Conservation (phyloP, 2,329 filamentous ascomycete species). For the Hypoxylon sp. region DNA sequence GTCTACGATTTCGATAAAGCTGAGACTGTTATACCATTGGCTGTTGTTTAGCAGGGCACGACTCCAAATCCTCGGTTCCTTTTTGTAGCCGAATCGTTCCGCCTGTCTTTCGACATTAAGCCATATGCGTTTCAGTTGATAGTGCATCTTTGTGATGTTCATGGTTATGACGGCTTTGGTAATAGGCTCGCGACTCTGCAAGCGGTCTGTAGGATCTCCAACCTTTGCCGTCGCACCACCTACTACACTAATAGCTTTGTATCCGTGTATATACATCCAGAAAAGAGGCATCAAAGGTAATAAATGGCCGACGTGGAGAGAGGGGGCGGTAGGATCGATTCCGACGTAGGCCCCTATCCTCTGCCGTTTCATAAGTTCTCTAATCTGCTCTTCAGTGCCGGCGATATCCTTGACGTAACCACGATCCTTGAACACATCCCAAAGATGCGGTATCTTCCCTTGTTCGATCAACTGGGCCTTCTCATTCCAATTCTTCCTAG, state of each 20-base stretch:
- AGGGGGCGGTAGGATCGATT: constrained; percentile 84
- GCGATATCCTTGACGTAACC: constrained; percentile 82
- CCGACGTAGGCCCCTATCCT: constrained; percentile 83
- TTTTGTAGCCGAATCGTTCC: constrained; percentile 73
- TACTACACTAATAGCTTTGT: constrained; percentile 75
- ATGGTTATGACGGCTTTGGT: constrained; percentile 67
- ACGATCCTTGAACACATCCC: constrained; percentile 77
- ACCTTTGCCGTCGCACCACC: constrained; percentile 83
- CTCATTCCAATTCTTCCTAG: constrained; percentile 63
- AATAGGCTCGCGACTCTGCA: constrained; percentile 71
- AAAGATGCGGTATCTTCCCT: constrained; percentile 68
- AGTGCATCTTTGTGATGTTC: constrained; percentile 78
- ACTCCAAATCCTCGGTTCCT: constrained; percentile 73
- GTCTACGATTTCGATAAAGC: constrained; percentile 81
- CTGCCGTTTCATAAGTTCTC: constrained; percentile 74
- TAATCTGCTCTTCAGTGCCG: constrained; percentile 65
- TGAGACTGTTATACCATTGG: constrained; percentile 81
- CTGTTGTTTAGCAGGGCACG: constrained; percentile 84
- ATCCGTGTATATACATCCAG: constrained; percentile 86
- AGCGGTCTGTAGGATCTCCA: constrained; percentile 82
- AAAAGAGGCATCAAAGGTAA: constrained; percentile 86
- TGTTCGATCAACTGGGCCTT: constrained; percentile 63
- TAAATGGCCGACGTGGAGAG: constrained; percentile 84
- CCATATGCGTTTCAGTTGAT: constrained; percentile 81
- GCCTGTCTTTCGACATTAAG: constrained; percentile 77